These are phyloP conservation scores for Solanum pinnatisectum DNA, from an alignment of 257 asterid genomes.

Conservation along the genomic window DNA sequence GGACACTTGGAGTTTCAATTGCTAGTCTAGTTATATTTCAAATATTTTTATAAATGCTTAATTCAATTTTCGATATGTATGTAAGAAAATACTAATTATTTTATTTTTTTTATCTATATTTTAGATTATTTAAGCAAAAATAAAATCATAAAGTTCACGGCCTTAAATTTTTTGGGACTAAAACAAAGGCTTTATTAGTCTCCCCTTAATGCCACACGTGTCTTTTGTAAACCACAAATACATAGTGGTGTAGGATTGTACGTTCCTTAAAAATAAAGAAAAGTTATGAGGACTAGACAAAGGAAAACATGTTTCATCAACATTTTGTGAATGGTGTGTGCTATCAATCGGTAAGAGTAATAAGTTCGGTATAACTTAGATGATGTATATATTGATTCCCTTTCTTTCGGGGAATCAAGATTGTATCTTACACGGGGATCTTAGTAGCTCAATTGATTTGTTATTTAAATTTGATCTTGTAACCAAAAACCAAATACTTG, in stretches of 20 bases:
- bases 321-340: not conserved
- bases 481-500: no score
- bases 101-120: no score
- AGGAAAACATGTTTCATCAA: not conserved
- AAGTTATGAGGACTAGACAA: not conserved
- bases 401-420: not conserved
- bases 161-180: not conserved
- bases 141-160: not conserved
- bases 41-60: not conserved
- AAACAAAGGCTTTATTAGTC: not conserved
- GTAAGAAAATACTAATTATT: no score
- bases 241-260: not conserved
- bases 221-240: not conserved
- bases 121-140: no score
- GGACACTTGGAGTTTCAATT: not conserved
- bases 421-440: fast-evolving
- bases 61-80: not conserved
- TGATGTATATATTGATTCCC: no score
- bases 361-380: not conserved
- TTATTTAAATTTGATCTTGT: no score
- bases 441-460: no score
- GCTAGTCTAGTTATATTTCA: not conserved
- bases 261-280: not conserved
- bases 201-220: not conserved
- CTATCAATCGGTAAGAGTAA: no score